These are phyloP conservation scores for Cystofilobasidium capitatum DNA, from an alignment of 768 basidiomycete genomes.

Conservation along the genomic window DNA sequence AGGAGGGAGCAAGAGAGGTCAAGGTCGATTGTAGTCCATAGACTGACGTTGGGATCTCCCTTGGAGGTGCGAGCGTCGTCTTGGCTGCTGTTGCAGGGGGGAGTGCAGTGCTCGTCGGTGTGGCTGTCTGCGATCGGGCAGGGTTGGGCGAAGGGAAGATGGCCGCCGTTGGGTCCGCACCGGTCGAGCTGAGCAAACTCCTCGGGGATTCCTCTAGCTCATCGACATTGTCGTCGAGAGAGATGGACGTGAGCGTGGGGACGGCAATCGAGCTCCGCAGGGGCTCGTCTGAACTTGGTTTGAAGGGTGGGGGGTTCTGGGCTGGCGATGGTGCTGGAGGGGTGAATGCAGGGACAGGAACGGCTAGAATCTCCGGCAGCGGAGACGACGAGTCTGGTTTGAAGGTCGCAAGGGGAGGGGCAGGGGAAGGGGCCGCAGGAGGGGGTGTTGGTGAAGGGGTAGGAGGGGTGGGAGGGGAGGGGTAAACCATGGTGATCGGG, in stretches of 20 bases:
- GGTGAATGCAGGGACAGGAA: not conserved
- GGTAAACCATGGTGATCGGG: slow-evolving; percentile 19
- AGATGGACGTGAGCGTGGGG: not conserved
- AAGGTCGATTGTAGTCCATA: slow-evolving; percentile 5
- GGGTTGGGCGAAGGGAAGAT: slow-evolving; percentile 18
- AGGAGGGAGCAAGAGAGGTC: not conserved
- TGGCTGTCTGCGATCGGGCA: too few relatives aligned
- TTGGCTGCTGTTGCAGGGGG: too few relatives aligned
- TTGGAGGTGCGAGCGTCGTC: too few relatives aligned
- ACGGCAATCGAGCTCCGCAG: not conserved
- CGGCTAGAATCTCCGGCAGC: not conserved
- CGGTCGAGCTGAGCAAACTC: not conserved
- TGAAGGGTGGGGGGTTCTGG: not conserved
- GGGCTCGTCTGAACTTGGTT: not conserved
- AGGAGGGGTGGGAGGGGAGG: not conserved
- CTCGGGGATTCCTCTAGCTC: not conserved
- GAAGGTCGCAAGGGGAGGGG: not conserved
- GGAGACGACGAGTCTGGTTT: not conserved
- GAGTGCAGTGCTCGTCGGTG: too few relatives aligned
- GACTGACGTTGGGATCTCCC: slow-evolving; percentile 7
- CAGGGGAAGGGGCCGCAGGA: not conserved
- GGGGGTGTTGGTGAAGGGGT: not conserved
- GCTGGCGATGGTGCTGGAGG: not conserved
- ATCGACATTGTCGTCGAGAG: not conserved
- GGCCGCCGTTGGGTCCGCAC: slow-evolving; percentile 9